A percentile compares a stretch with the other conserved stretches of the same genome.
Conservation (phyloP, 768 basidiomycete species). For the Sarcodon sp. region DNA sequence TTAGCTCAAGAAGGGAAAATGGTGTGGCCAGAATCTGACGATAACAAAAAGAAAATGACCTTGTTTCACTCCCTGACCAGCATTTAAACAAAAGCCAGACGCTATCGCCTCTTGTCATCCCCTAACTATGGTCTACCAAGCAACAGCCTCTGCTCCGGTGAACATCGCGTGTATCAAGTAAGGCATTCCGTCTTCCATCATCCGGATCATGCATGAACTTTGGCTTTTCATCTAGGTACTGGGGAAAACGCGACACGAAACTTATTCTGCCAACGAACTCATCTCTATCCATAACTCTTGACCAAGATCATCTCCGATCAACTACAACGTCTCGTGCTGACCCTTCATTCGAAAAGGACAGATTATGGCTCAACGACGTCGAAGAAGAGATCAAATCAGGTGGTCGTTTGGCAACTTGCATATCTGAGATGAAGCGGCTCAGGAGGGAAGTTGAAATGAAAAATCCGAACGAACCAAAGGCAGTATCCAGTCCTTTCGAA, state of each 20-base stretch:
- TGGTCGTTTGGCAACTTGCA: conserved; percentile 75
- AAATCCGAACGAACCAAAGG: conserved; percentile 53
- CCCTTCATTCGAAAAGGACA: conserved; percentile 57
- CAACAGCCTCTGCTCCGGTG: conserved; percentile 86
- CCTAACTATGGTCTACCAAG: conserved; percentile 54
- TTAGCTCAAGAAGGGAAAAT: not conserved
- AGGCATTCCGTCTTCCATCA: conserved; percentile 8
- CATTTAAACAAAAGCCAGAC: too few relatives aligned
- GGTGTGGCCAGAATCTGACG: conserved; percentile 2
- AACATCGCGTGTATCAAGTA: conserved; percentile 99
- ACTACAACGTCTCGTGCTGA: conserved; percentile 89
- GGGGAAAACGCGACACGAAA: conserved; percentile 95
- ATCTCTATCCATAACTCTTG: conserved; percentile 94
- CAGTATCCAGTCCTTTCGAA: conserved; percentile 15
- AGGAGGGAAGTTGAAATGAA: conserved; percentile 66
- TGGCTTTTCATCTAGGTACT: conserved; percentile 52
- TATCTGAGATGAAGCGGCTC: conserved; percentile 72
- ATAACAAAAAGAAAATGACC: conserved; percentile 6
- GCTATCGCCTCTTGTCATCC: not conserved
- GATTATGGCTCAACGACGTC: conserved; percentile 89
- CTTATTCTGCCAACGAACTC: conserved; percentile 97
- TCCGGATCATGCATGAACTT: conserved; percentile 1
- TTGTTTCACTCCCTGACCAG: not conserved
- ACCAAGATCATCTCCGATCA: conserved; percentile 89
- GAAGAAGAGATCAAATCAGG: conserved; percentile 81